Evolutionary conservation across 2,329 filamentous ascomycete species (phyloP).

Genomic region (Escovopsis sp.): DNA sequence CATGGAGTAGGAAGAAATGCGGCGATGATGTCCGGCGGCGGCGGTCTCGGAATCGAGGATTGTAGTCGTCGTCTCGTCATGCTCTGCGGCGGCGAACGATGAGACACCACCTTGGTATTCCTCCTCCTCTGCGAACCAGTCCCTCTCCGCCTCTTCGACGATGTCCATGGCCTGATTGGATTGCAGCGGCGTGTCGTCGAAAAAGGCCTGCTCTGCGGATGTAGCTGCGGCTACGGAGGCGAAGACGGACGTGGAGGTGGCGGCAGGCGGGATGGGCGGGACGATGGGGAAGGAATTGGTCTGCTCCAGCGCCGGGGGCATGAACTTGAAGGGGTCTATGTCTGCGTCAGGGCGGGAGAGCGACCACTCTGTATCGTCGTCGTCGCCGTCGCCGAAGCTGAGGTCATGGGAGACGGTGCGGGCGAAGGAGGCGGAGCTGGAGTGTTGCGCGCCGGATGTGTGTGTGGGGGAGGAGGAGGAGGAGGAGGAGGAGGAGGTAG

Average conservation of each 20-base stretch:
- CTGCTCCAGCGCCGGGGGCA: constrained; percentile 38
- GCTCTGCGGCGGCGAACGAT: no score
- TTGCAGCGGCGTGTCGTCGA: constrained; percentile 25
- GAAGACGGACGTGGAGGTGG: no score
- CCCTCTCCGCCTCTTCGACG: constrained; percentile 35
- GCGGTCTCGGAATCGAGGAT: constrained; percentile 1
- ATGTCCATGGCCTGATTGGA: constrained; percentile 38
- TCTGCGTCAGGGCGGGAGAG: constrained; percentile 34
- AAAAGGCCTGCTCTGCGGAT: constrained; percentile 11
- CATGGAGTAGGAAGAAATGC: constrained; percentile 20
- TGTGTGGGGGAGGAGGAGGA: constrained; percentile 6
- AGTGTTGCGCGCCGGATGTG: constrained; percentile 29
- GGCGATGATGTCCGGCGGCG: constrained; percentile 9
- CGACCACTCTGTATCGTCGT: constrained; percentile 44
- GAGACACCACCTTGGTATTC: constrained; percentile 10
- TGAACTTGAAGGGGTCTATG: constrained; percentile 39
- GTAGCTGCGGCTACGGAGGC: no score
- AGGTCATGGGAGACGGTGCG: constrained; percentile 48
- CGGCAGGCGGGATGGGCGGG: constrained; percentile 21
- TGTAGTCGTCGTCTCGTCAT: no score
- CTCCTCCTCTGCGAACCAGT: constrained; percentile 28
- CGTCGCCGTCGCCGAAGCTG: constrained; percentile 36
- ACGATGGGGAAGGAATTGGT: constrained; percentile 50
- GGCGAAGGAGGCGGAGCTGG: constrained; percentile 47
- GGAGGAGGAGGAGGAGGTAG: constrained; percentile 3